These are phyloP conservation scores for Pythium rishiriense DNA, from an alignment of 352 stramenopile genomes.

Conservation along the genomic window DNA sequence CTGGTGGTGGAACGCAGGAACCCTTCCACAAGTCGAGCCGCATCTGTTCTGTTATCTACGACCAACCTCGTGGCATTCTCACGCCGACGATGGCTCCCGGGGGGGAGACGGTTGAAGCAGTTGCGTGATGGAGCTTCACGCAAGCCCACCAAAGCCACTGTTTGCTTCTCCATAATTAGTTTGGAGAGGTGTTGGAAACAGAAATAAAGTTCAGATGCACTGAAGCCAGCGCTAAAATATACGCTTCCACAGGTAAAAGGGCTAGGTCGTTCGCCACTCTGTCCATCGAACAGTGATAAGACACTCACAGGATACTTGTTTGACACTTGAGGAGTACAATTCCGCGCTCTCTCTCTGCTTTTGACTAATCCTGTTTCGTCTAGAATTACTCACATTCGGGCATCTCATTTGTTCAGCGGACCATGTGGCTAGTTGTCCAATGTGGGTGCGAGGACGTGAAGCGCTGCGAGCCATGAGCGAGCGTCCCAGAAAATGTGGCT, in stretches of 20 bases:
- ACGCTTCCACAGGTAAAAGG: not conserved
- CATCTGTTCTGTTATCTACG: too few species aligned
- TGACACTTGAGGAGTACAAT: not conserved
- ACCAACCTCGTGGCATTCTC: too few species aligned
- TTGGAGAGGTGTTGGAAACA: too few species aligned
- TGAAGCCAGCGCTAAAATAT: not conserved
- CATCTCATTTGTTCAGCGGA: not conserved
- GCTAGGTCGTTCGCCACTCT: not conserved
- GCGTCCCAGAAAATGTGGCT: slow-evolving; percentile 22
- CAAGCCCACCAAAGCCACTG: not conserved
- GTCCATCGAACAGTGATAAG: not conserved
- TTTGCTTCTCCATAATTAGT: too few species aligned
- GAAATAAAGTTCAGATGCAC: not conserved
- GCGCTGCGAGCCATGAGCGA: slow-evolving; percentile 13
- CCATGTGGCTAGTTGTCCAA: slow-evolving; percentile 21
- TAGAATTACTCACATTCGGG: slow-evolving; percentile 8
- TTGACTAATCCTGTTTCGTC: too few species aligned
- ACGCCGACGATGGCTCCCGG: too few species aligned
- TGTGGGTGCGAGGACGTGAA: slow-evolving; percentile 27
- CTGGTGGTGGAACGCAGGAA: too few species aligned
- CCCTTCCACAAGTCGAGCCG: too few species aligned
- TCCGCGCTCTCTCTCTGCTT: too few species aligned
- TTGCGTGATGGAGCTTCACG: not conserved
- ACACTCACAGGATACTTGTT: not conserved
- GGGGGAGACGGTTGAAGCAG: too few species aligned